These are phyloP conservation scores for Rhizoclosmatium sp. DNA, from an alignment of 192 early-diverging fungal genomes.

Conservation along the genomic window DNA sequence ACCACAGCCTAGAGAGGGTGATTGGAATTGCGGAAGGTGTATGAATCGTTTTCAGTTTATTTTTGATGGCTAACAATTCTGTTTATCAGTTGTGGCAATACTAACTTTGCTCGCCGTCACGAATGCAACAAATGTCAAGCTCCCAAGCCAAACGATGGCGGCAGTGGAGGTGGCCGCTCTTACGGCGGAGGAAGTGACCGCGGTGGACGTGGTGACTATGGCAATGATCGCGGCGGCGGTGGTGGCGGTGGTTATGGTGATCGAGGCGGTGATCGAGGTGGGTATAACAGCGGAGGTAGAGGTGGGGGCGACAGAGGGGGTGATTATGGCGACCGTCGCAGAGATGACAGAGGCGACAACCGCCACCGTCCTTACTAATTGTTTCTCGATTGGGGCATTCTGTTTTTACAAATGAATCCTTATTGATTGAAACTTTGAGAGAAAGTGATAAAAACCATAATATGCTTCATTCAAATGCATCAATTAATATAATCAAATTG, in stretches of 20 bases:
- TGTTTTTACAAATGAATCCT: too few species aligned
- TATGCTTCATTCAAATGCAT: too few species aligned
- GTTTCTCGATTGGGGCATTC: neutral
- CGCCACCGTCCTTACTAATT: slow-evolving; percentile 48
- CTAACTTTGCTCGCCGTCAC: slow-evolving; percentile 70
- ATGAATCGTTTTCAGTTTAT: slow-evolving; percentile 15
- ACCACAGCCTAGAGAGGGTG: slow-evolving; percentile 33
- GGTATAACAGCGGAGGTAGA: slow-evolving; percentile 2
- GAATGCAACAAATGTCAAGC: slow-evolving; percentile 72
- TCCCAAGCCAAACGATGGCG: slow-evolving; percentile 57
- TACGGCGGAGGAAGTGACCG: slow-evolving; percentile 21
- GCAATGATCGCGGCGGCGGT: slow-evolving; percentile 15
- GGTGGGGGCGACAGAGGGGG: slow-evolving; percentile 1
- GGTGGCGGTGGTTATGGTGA: slow-evolving; percentile 22
- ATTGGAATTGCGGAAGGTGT: slow-evolving; percentile 44
- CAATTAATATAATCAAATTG: too few species aligned
- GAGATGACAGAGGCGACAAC: slow-evolving; percentile 41
- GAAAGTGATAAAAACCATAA: too few species aligned
- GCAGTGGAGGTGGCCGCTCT: slow-evolving; percentile 29
- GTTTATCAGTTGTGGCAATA: slow-evolving; percentile 63
- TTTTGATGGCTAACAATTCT: slow-evolving; percentile 1
- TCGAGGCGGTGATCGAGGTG: slow-evolving; percentile 25
- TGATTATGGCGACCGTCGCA: slow-evolving; percentile 10
- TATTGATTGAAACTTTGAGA: too few species aligned
- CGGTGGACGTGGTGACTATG: slow-evolving; percentile 24